These are phyloP conservation scores for Cercospora janseana DNA, from an alignment of 2,329 filamentous ascomycete species.

Conservation along the genomic window DNA sequence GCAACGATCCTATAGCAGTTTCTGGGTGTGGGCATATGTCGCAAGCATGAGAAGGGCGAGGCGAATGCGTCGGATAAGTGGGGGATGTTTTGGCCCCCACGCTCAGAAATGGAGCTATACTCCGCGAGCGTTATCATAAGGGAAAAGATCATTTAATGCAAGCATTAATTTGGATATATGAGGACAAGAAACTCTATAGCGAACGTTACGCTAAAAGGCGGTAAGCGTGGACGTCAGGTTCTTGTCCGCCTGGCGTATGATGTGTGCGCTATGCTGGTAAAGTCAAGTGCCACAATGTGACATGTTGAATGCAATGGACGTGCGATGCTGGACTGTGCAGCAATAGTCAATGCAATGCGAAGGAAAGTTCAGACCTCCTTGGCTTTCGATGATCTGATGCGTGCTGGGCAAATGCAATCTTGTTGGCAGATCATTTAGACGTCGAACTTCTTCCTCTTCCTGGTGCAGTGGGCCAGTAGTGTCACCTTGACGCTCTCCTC, in stretches of 20 bases:
- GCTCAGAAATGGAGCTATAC: no score
- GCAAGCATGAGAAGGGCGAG: no score
- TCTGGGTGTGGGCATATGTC: no score
- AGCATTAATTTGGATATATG: no score
- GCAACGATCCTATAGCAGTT: no score
- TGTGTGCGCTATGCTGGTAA: constrained; percentile 1
- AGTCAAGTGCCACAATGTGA: not conserved
- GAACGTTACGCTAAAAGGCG: not conserved
- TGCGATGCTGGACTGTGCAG: not conserved
- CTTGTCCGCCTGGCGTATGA: not conserved
- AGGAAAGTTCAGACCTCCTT: no score
- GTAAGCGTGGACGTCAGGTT: not conserved
- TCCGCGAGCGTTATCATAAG: no score
- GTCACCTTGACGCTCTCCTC: constrained; percentile 34
- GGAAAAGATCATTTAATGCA: no score
- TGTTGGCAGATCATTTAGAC: constrained; percentile 15
- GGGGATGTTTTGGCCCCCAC: no score
- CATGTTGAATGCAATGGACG: not conserved
- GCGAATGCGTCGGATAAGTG: no score
- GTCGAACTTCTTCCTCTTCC: constrained; percentile 29
- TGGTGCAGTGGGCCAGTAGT: constrained; percentile 30
- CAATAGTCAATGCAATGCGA: not conserved
- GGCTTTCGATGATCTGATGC: no score
- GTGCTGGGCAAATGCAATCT: constrained; percentile 2
- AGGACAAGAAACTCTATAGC: not conserved